Percentiles rank a stretch among this genome's conserved stretches.
These are phyloP conservation scores for Solanum hybrid DNA, from an alignment of 305 asterid species.

Conservation along the genomic window DNA sequence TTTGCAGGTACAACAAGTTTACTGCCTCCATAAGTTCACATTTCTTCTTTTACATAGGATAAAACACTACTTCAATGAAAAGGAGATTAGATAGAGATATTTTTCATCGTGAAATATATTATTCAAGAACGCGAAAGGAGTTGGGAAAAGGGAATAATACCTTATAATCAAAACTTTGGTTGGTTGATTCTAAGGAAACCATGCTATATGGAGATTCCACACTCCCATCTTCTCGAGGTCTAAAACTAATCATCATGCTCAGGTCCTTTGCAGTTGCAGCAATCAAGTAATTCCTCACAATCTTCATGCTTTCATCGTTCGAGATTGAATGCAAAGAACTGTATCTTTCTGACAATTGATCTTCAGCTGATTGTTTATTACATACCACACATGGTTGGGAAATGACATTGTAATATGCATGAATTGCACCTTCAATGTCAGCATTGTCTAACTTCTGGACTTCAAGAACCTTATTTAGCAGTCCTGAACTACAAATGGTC, in stretches of 20 bases:
- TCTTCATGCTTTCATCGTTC: slow-evolving; percentile 44
- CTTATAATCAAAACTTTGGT: slow-evolving; percentile 78
- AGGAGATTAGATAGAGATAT: background rate
- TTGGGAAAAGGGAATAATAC: slow-evolving; percentile 15
- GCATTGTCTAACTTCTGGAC: slow-evolving; percentile 72
- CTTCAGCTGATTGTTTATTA: slow-evolving; percentile 23
- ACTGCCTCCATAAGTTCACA: background rate
- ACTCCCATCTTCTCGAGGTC: slow-evolving; percentile 29
- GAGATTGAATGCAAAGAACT: slow-evolving; percentile 53
- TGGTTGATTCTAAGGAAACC: slow-evolving; percentile 52
- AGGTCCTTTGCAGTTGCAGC: slow-evolving; percentile 93
- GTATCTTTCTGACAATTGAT: slow-evolving; percentile 29
- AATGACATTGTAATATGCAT: slow-evolving; percentile 62
- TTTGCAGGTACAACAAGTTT: background rate
- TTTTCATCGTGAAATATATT: background rate
- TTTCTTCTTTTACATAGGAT: background rate
- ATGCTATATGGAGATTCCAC: slow-evolving; percentile 29
- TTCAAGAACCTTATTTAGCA: slow-evolving; percentile 64
- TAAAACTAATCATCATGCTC: slow-evolving; percentile 83
- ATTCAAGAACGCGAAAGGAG: background rate
- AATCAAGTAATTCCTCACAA: slow-evolving; percentile 73
- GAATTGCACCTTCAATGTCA: slow-evolving; percentile 93
- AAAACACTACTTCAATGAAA: background rate
- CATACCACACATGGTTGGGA: slow-evolving; percentile 68
- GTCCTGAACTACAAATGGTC: slow-evolving; percentile 48